Base-by-base conservation (phyloP, 257 asterid genomes). In the Solanum paucissectum region DNA sequence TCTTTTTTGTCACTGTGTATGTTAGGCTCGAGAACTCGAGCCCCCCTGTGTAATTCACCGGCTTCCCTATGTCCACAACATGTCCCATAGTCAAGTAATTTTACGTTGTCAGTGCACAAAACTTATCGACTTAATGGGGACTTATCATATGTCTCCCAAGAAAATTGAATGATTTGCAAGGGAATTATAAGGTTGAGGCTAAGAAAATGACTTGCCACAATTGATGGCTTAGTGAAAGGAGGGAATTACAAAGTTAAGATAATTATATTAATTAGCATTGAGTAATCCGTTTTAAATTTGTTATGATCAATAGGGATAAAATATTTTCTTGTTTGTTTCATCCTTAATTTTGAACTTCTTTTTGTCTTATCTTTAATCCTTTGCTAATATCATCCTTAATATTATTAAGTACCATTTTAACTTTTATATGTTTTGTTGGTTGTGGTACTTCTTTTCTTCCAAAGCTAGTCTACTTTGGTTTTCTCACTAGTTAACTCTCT, bases 21-120 rank as follows among this genome's bases (percentile, higher is more conserved):
- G 97, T 94, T 1, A 95, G 93, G 91, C 88, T 89, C 6, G 95
- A 85, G 44, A 94, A 94, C 42, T 94, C 95, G 1, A 95, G 85
- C 27, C 98, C 98, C 0, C 98, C 98, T 0, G 91, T 89, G 44
- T 90, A 87, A 71, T 90, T 91, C 16, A 89, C 86, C 0, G 94
- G 93, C 88, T 94, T 94, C 9, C 94, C 94, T 20, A 94, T 89
- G 75, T 94, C 94, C 14, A 95, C 37, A 75, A 49, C 83, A 71
- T 89, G 88, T 32, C 86, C 87, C 92, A 89, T 92, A 81, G 69
- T 33, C 37, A 3, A 68, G 34, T 27, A 27, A 27, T 66, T 82
- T 91, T 91, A 87, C 72, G 21, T 5, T 23, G 23, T 58, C 55
- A 20, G 68, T 25, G 46, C 71, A 85, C 37, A 77, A 1, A 64